Conservation (phyloP, 768 basidiomycete genomes). For the Pulveroboletus frians region DNA sequence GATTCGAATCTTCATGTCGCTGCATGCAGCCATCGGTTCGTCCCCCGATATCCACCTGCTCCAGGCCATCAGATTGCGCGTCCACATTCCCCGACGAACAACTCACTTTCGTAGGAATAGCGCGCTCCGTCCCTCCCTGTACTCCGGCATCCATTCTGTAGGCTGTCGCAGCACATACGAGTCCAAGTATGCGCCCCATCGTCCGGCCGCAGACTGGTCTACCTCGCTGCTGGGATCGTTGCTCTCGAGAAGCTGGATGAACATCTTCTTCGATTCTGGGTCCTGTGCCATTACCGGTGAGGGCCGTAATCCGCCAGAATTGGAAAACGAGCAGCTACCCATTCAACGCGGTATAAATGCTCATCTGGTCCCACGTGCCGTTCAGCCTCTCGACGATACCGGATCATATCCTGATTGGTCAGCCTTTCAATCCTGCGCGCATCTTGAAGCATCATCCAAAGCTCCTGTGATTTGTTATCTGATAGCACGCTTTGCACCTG, state of each 20-base stretch:
- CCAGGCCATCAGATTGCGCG: constrained; percentile 32
- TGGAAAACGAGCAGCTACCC: constrained; percentile 46
- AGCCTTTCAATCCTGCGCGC: constrained; percentile 50
- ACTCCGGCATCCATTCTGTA: constrained; percentile 63
- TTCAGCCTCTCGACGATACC: constrained; percentile 78
- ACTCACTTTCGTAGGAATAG: constrained; percentile 60
- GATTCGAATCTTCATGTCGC: constrained; percentile 45
- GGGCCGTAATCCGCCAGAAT: constrained; percentile 3
- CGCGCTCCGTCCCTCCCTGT: constrained; percentile 30
- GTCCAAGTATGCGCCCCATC: constrained; percentile 74
- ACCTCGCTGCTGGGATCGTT: constrained; percentile 63
- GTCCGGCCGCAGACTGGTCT: constrained; percentile 42
- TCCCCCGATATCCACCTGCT: constrained; percentile 48
- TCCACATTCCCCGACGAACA: constrained; percentile 7
- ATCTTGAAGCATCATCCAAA: constrained; percentile 70
- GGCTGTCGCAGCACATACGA: constrained; percentile 66
- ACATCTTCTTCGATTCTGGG: constrained; percentile 48
- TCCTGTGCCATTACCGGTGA: constrained; percentile 39
- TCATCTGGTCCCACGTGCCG: constrained; percentile 69
- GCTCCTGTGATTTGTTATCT: constrained; percentile 83
- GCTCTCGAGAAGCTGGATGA: constrained; percentile 53
- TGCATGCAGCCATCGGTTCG: constrained; percentile 20
- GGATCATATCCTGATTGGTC: constrained; percentile 61
- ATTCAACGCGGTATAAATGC: constrained; percentile 72
- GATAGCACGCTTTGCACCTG: constrained; percentile 84